These are phyloP conservation scores for Pseudogymnoascus sp. DNA, from an alignment of 2,329 filamentous ascomycete species.

Conservation along the genomic window DNA sequence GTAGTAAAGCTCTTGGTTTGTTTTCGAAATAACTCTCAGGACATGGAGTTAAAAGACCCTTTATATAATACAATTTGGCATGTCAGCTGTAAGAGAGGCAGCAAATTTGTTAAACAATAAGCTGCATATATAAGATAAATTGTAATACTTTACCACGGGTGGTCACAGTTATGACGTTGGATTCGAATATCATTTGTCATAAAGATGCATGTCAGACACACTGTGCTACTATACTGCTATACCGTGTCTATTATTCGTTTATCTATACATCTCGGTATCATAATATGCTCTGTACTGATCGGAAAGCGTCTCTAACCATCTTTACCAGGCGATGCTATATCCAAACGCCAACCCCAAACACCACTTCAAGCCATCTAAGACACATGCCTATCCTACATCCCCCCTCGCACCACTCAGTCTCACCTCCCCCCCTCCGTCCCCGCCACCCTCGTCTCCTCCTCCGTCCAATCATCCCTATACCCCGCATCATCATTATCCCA, in stretches of 20 bases:
- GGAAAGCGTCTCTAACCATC: background rate
- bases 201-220: no score
- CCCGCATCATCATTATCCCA: slow-evolving; percentile 25
- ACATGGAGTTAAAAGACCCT: no score
- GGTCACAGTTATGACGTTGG: no score
- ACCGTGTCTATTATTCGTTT: background rate
- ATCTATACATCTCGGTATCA: background rate
- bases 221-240: no score
- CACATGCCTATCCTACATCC: slow-evolving; percentile 14
- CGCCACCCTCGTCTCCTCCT: slow-evolving; percentile 23
- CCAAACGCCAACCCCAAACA: slow-evolving; percentile 7
- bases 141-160: no score
- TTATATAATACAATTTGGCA: no score
- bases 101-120: no score
- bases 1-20: no score
- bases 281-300: background rate
- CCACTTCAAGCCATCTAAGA: background rate
- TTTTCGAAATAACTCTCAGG: no score
- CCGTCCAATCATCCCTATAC: slow-evolving; percentile 26
- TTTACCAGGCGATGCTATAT: background rate
- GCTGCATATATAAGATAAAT: no score
- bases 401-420: slow-evolving; percentile 16
- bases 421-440: background rate
- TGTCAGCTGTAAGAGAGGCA: no score
- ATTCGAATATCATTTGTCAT: no score